Base-by-base conservation (phyloP, 2,329 filamentous ascomycete genomes). In the Ascochyta koolunga region DNA sequence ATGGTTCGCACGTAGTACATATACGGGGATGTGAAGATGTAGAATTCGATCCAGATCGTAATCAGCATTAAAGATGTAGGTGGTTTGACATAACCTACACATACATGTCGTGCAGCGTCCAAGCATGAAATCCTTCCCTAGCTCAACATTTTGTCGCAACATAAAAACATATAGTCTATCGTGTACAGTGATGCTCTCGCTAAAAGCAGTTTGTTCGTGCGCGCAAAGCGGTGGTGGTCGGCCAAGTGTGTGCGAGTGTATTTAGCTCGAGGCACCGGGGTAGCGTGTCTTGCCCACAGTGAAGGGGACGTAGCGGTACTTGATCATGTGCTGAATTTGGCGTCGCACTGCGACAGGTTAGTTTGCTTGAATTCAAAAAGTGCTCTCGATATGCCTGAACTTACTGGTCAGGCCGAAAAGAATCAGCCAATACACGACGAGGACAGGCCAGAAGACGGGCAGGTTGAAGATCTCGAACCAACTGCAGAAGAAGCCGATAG, bases 301-400 rank as follows among this genome's bases (percentile, higher is more conserved):
- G 80, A 97, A 96, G 35, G 93, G 92, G 25, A 96, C 92, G 74
- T 96, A 99, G 79, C 93, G 91, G 82, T 98, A 99, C 82, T 98
- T 99, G 84, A 99, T 93, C 95, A 99, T 99, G 80, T 98, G 95
- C 81, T 99, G 95, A 68, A 99, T 99, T 80, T 99, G 95, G 82
- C 95, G 91, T 78, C 95, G 87, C 95, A 99, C 92, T 96, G 67
- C 25, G 19, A 22, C 58, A 45, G 40, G 24, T 60, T 46, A 59
- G 57, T 29, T 22, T 22, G 29, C 29, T 16, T 8, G 50, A 18
- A 25, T 15, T 37, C 7, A 15, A 13, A 22, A 8, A n/a, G n/a
- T n/a, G n/a, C n/a, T n/a, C n/a, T n/a, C n/a, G n/a, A n/a, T n/a
- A n/a, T n/a, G n/a, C n/a, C 11, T 3, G 39, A 43, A 85, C 91